These are phyloP conservation scores for Waltergamsia citrina DNA, from an alignment of 2,329 filamentous ascomycete genomes.

Conservation along the genomic window DNA sequence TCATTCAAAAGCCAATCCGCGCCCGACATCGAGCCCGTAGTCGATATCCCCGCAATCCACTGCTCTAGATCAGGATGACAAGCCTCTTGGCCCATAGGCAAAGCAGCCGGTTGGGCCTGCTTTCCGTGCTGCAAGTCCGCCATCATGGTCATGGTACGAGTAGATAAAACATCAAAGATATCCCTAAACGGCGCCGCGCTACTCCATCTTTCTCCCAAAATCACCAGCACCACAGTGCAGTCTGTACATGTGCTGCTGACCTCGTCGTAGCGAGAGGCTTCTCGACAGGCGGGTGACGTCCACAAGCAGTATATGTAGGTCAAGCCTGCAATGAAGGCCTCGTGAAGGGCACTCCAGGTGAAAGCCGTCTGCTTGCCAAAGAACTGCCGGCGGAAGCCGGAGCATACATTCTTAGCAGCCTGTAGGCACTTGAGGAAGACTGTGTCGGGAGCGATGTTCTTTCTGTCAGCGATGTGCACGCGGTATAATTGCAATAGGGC, in stretches of 20 bases:
- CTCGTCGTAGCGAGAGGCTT: neutral
- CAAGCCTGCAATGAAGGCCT: conserved; percentile 17
- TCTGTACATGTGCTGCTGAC: conserved; percentile 8
- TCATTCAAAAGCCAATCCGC: no score
- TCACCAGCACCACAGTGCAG: conserved; percentile 21
- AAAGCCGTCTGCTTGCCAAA: neutral
- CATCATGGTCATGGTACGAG: conserved; percentile 6
- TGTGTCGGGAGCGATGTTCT: conserved; percentile 8
- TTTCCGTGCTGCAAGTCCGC: no score
- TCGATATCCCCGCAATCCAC: no score
- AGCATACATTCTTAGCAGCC: conserved; percentile 16
- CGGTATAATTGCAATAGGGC: conserved; percentile 27
- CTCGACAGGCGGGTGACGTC: neutral
- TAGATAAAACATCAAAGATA: conserved; percentile 18
- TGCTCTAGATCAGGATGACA: no score
- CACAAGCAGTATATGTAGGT: conserved; percentile 15
- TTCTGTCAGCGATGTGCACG: conserved; percentile 10
- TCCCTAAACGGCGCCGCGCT: conserved; percentile 20
- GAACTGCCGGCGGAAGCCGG: conserved; percentile 1
- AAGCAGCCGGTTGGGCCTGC: no score
- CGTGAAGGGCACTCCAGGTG: conserved; percentile 19
- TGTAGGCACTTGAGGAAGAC: conserved; percentile 23
- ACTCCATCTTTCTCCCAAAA: conserved; percentile 24
- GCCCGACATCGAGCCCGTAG: no score
- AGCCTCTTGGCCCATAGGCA: no score